Conservation (phyloP, 805 yeast genomes). For the Nakazawaea ishiwadae region DNA sequence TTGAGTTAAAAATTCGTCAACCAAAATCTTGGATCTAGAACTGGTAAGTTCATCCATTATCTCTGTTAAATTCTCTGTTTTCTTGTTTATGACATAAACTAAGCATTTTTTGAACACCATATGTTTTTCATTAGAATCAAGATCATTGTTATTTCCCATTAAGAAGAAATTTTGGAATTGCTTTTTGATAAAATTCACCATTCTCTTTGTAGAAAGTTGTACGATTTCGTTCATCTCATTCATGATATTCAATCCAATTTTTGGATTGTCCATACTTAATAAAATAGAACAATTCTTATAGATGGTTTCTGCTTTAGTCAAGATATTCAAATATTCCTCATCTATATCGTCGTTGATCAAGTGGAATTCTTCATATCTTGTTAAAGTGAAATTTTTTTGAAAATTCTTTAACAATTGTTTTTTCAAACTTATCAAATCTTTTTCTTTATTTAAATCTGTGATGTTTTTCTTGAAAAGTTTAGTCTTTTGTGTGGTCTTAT, state of each 20-base stretch:
- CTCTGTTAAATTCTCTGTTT: conserved; percentile 48
- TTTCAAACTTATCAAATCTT: conserved; percentile 37
- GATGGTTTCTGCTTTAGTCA: conserved; percentile 59
- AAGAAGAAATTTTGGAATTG: conserved; percentile 18
- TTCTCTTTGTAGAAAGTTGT: conserved; percentile 48
- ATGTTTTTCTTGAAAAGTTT: conserved; percentile 17
- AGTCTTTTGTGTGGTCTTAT: conserved; percentile 20
- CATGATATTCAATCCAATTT: conserved; percentile 63
- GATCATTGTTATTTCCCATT: conserved; percentile 15
- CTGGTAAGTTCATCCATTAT: conserved; percentile 61
- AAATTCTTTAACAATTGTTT: conserved; percentile 48
- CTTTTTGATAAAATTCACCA: conserved; percentile 34
- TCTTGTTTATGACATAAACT: conserved; percentile 26
- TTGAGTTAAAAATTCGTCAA: conserved; percentile 65
- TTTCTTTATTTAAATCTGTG: conserved; percentile 24
- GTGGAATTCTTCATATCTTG: conserved; percentile 65
- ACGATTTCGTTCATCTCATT: conserved; percentile 47
- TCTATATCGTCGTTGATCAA: conserved; percentile 42
- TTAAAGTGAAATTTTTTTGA: conserved; percentile 59
- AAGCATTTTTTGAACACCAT: conserved; percentile 25
- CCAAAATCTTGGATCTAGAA: conserved; percentile 58
- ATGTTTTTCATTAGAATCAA: conserved; percentile 15
- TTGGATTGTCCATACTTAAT: conserved; percentile 63
- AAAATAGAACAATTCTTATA: conserved; percentile 66
- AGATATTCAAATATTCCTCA: conserved; percentile 48